A percentile compares a stretch with the other conserved stretches of the same genome.
These are phyloP conservation scores for Polygonum maritimum DNA, from an alignment of 148 eudicot species.

Conservation along the genomic window DNA sequence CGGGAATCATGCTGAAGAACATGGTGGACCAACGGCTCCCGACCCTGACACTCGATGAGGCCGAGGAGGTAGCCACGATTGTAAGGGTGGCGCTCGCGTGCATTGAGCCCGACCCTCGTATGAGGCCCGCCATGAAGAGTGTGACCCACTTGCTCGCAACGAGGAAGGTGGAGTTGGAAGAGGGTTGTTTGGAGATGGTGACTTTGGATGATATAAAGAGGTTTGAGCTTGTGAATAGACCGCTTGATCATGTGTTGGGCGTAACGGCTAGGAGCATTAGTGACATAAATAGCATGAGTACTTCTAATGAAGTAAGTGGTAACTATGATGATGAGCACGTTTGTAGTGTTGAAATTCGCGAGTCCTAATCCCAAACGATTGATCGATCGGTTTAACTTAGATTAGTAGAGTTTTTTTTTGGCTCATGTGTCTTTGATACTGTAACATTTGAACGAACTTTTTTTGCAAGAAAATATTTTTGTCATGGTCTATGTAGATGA, in stretches of 20 bases:
- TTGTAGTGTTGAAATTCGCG: neutral
- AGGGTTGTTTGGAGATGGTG: conserved; percentile 1
- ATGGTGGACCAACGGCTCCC: conserved; percentile 30
- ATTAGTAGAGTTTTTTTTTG: neutral
- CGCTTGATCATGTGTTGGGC: neutral
- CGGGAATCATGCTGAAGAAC: conserved; percentile 7
- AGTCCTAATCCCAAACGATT: neutral
- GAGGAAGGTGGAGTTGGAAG: conserved; percentile 7
- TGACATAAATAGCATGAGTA: neutral
- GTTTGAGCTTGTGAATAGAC: conserved; percentile 4
- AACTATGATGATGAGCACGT: neutral
- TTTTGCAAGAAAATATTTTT: no score
- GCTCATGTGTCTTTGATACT: no score
- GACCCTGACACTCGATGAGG: conserved; percentile 17
- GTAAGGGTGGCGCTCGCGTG: conserved; percentile 30
- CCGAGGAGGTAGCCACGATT: conserved; percentile 14
- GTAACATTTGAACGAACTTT: no score
- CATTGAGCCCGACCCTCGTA: conserved; percentile 26
- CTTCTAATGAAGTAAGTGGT: neutral
- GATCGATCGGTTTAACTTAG: neutral
- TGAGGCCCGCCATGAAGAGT: conserved; percentile 34
- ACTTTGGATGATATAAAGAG: conserved; percentile 12
- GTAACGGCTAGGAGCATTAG: neutral
- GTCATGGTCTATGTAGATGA: no score
- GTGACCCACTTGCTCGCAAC: conserved; percentile 24